phyloP scores from a whole-genome alignment of 164 flowering plant species.

The Vitis rupestris region DNA sequence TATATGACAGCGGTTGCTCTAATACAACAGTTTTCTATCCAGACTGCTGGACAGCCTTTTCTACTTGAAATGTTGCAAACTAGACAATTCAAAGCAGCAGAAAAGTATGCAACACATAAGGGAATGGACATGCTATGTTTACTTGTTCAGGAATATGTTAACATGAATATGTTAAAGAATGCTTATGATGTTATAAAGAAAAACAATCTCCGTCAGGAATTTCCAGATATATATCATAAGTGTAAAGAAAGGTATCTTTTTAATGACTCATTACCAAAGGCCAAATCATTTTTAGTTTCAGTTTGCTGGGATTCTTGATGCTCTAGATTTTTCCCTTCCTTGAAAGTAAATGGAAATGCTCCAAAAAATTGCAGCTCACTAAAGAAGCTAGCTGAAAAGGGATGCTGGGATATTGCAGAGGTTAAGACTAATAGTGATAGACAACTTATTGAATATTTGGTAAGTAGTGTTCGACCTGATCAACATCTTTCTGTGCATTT shows the following conservation, averaged over 20 bases:
- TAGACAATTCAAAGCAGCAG: constrained; percentile 74
- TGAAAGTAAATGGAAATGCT: not conserved
- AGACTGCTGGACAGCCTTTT: constrained; percentile 59
- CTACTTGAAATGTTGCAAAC: constrained; percentile 55
- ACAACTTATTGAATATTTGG: constrained; percentile 79
- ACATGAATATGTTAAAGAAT: constrained; percentile 50
- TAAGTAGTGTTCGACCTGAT: constrained; percentile 18
- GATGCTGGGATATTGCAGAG: constrained; percentile 94
- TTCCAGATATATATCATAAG: constrained; percentile 61
- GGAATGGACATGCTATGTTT: constrained; percentile 73
- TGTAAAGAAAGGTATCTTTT: constrained; percentile 68
- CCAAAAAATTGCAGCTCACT: constrained; percentile 51
- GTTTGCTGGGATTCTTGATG: not conserved
- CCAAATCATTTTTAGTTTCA: no score
- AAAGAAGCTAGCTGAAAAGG: constrained; percentile 87
- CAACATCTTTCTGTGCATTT: not conserved
- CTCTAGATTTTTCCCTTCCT: not conserved
- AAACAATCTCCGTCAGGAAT: constrained; percentile 69
- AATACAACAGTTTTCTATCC: constrained; percentile 72
- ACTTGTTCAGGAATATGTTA: constrained; percentile 63
- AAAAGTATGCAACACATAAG: constrained; percentile 91
- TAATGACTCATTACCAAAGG: not conserved
- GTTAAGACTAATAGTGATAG: constrained; percentile 48
- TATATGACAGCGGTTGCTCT: constrained; percentile 66
- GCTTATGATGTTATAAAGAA: constrained; percentile 75